phyloP scores from a whole-genome alignment of 1,284 basidiomycete species.

The Tausonia pullulans region DNA sequence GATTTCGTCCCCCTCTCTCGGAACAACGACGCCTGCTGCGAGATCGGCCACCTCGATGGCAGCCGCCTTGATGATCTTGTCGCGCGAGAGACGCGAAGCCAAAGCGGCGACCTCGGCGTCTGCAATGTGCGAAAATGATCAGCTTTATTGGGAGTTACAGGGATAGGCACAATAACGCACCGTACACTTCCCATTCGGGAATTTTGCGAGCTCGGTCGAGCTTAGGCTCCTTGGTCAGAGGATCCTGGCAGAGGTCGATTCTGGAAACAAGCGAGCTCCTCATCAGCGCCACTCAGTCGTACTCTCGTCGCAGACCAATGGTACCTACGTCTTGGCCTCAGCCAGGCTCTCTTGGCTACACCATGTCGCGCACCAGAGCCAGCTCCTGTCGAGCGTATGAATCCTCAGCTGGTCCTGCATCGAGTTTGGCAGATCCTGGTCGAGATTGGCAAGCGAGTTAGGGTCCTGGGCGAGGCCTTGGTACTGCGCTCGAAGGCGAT shows the following conservation, averaged over 20 bases:
- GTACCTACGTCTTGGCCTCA: slow-evolving; percentile 45
- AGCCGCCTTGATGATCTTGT: neutral
- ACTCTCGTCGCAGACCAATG: slow-evolving; percentile 18
- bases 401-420: slow-evolving; percentile 79
- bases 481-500: slow-evolving; percentile 83
- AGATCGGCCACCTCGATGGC: slow-evolving; percentile 7
- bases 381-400: slow-evolving; percentile 73
- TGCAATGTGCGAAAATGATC: neutral
- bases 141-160: neutral
- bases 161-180: slow-evolving; percentile 29
- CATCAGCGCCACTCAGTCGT: neutral
- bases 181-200: slow-evolving; percentile 94
- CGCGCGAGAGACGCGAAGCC: neutral
- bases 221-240: slow-evolving; percentile 92
- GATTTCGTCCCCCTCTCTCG: neutral
- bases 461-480: slow-evolving; percentile 89
- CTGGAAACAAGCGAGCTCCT: slow-evolving; percentile 40
- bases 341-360: slow-evolving; percentile 39
- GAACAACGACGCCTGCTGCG: neutral
- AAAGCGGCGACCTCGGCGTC: slow-evolving; percentile 48
- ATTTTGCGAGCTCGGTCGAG: slow-evolving; percentile 83
- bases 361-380: slow-evolving; percentile 68
- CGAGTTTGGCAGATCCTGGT: slow-evolving; percentile 94
- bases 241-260: slow-evolving; percentile 87
- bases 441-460: slow-evolving; percentile 83